phyloP scores from a whole-genome alignment of 2,329 filamentous ascomycete genomes.

The Hirsutella minnesotensis region DNA sequence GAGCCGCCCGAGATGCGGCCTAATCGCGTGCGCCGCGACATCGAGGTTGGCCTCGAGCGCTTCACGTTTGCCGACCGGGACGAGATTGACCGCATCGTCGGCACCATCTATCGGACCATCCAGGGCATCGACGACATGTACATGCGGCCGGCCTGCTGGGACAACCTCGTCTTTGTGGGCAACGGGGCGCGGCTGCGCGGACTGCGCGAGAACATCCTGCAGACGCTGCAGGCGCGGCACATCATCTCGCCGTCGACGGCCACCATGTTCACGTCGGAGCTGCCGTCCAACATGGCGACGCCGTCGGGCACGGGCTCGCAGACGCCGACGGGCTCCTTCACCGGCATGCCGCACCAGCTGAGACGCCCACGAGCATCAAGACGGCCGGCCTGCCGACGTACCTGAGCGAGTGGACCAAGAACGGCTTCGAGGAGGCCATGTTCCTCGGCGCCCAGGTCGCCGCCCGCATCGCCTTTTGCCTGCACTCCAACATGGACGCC shows the following conservation, averaged over 20 bases:
- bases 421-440: conserved; percentile 65
- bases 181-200: conserved; percentile 66
- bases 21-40: conserved; percentile 50
- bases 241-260: conserved; percentile 84
- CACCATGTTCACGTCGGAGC: conserved; percentile 93
- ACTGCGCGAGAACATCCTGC: conserved; percentile 79
- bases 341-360: conserved; percentile 43
- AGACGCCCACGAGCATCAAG: conserved; percentile 78
- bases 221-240: conserved; percentile 69
- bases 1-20: conserved; percentile 32
- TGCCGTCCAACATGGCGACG: conserved; percentile 87
- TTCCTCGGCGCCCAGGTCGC: conserved; percentile 85
- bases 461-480: conserved; percentile 48
- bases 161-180: conserved; percentile 81
- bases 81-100: conserved; percentile 73
- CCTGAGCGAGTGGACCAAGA: conserved; percentile 82
- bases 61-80: conserved; percentile 57
- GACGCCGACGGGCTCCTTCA: conserved; percentile 61
- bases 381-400: conserved; percentile 68
- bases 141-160: conserved; percentile 81
- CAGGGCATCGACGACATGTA: conserved; percentile 74
- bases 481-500: conserved; percentile 43
- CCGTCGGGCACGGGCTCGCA: conserved; percentile 83
- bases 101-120: conserved; percentile 72
- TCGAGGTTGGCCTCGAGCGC: conserved; percentile 68